Evolutionary conservation across 163 green algal genomes (phyloP).

Genomic region (Botryococcus braunii): DNA sequence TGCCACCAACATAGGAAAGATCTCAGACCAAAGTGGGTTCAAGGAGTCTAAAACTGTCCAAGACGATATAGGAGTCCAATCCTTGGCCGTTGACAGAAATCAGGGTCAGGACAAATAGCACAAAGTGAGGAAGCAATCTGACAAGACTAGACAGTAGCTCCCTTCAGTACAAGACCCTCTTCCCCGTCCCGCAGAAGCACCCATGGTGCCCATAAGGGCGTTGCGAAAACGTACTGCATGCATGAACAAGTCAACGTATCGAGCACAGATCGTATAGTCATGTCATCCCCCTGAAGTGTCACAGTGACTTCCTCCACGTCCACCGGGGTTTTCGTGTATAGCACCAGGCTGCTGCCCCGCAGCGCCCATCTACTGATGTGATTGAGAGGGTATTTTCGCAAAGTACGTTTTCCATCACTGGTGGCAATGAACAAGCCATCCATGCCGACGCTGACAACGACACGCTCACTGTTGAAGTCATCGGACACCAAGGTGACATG

Average conservation of each 20-base stretch:
- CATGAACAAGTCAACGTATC: constrained; percentile 84
- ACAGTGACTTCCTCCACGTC: constrained; percentile 79
- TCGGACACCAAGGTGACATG: constrained; percentile 37
- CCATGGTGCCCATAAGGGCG: no score
- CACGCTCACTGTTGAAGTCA: constrained; percentile 3
- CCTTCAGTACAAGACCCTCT: no score
- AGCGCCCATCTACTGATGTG: constrained; percentile 68
- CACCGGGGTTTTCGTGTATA: constrained; percentile 63
- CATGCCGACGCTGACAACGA: constrained; percentile 48
- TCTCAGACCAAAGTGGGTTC: no score
- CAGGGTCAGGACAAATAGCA: no score
- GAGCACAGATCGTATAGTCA: constrained; percentile 58
- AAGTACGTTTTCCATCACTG: constrained; percentile 29
- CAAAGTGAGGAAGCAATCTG: no score
- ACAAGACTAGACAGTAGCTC: no score
- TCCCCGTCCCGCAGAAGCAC: no score
- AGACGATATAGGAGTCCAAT: no score
- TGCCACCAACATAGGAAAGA: constrained; percentile 20
- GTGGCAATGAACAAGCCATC: constrained; percentile 69
- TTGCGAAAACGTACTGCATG: constrained; percentile 90
- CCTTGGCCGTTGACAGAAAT: no score
- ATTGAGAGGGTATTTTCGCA: constrained; percentile 67
- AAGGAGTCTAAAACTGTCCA: no score
- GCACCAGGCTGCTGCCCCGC: constrained; percentile 47
- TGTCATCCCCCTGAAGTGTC: constrained; percentile 54